phyloP scores from a whole-genome alignment of 1,284 basidiomycete species.

The Sporisorium graminicola region DNA sequence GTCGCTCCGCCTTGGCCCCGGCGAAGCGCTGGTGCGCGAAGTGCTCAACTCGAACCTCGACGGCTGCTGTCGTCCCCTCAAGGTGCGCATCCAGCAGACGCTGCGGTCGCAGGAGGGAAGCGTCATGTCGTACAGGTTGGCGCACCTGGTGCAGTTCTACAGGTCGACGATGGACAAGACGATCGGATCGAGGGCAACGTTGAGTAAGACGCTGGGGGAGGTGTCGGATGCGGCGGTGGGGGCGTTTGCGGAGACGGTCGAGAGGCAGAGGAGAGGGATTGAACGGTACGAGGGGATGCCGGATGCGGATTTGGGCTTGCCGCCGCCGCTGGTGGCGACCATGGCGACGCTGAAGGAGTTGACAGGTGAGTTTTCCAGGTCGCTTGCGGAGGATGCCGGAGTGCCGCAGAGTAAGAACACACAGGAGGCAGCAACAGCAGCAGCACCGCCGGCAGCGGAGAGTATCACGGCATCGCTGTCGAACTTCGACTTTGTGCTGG shows the following conservation, averaged over 20 bases:
- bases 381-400: constrained; percentile 33
- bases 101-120: constrained; percentile 91
- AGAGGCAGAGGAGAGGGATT: constrained; percentile 51
- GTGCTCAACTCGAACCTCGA: constrained; percentile 85
- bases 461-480: constrained; percentile 2
- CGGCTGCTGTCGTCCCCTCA: constrained; percentile 81
- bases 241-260: constrained; percentile 57
- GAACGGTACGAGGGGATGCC: constrained; percentile 39
- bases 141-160: constrained; percentile 95
- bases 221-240: constrained; percentile 37
- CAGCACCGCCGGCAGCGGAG: not conserved
- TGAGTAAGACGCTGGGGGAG: constrained; percentile 85
- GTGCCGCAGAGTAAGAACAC: not conserved
- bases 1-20: constrained; percentile 20
- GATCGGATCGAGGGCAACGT: constrained; percentile 82
- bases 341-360: constrained; percentile 58
- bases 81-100: constrained; percentile 87
- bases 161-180: constrained; percentile 90
- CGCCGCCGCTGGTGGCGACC: constrained; percentile 46
- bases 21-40: constrained; percentile 73
- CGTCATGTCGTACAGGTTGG: constrained; percentile 89
- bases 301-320: constrained; percentile 37
- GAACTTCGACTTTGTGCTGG: constrained; percentile 50
- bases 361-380: constrained; percentile 44
- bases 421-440: not conserved